These are phyloP conservation scores for Ustilago sp. DNA, from an alignment of 1,284 basidiomycete genomes.

Conservation along the genomic window DNA sequence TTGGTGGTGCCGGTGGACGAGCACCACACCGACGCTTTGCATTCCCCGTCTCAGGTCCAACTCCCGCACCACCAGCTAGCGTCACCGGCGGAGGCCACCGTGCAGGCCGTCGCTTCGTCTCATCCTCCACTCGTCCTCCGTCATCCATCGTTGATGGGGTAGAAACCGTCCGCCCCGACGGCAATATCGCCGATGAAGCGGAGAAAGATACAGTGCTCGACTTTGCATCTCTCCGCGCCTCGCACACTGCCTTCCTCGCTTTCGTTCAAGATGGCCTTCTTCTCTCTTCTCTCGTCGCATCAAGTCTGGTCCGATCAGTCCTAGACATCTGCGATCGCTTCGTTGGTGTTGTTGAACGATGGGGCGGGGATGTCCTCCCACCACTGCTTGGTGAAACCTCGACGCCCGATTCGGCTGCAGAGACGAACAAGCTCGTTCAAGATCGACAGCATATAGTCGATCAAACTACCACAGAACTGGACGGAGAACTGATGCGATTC, in stretches of 20 bases:
- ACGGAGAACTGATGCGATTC: slow-evolving; percentile 24
- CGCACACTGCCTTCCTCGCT: slow-evolving; percentile 84
- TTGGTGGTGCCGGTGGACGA: slow-evolving; percentile 17
- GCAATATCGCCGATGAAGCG: slow-evolving; percentile 48
- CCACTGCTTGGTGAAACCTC: slow-evolving; percentile 78
- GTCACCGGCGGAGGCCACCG: slow-evolving; percentile 10
- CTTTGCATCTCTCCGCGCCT: slow-evolving; percentile 82
- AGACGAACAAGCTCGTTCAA: slow-evolving; percentile 71
- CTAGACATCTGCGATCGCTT: slow-evolving; percentile 85
- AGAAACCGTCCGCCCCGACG: slow-evolving; percentile 26
- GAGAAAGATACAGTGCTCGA: slow-evolving; percentile 71
- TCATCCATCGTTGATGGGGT: slow-evolving; percentile 35
- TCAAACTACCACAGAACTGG: slow-evolving; percentile 78
- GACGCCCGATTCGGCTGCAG: slow-evolving; percentile 68
- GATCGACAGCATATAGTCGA: slow-evolving; percentile 78
- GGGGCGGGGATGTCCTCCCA: slow-evolving; percentile 91
- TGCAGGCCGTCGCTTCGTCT: slow-evolving; percentile 37
- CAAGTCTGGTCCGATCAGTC: slow-evolving; percentile 77
- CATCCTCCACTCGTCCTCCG: slow-evolving; percentile 37
- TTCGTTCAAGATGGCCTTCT: slow-evolving; percentile 83
- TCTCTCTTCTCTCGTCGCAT: slow-evolving; percentile 75
- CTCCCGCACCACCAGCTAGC: slow-evolving; percentile 23
- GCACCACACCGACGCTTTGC: slow-evolving; percentile 24
- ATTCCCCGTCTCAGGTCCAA: slow-evolving; percentile 46
- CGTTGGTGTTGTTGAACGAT: slow-evolving; percentile 81